phyloP scores from a whole-genome alignment of 495 filamentous ascomycete species.

The Trichocladium uniseriatum region DNA sequence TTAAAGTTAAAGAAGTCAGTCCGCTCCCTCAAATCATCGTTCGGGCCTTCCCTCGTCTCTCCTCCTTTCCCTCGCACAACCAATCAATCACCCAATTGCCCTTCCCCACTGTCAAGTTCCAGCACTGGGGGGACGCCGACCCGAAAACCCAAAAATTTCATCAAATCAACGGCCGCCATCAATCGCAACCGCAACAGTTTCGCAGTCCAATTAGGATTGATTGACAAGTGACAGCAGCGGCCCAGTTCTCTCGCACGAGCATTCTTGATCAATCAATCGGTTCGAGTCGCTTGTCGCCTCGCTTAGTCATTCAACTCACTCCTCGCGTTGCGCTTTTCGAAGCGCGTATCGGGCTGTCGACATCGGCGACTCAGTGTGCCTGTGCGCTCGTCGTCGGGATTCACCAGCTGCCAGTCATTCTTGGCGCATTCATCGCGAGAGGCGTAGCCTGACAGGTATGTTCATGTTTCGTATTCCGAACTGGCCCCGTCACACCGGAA shows the following conservation, averaged over 20 bases:
- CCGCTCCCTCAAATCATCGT: constrained; percentile 36
- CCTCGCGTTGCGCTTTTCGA: neutral
- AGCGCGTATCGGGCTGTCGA: neutral
- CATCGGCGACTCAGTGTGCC: too few relatives aligned
- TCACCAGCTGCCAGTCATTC: neutral
- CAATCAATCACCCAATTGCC: constrained; percentile 32
- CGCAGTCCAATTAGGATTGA: constrained; percentile 28
- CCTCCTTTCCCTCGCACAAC: constrained; percentile 33
- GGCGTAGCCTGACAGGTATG: neutral
- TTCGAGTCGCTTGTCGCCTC: constrained; percentile 11
- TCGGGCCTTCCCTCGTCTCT: constrained; percentile 31
- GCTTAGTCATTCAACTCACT: constrained; percentile 9
- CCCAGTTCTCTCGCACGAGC: too few relatives aligned
- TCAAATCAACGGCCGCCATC: constrained; percentile 30
- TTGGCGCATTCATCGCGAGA: neutral
- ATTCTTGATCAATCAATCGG: too few relatives aligned
- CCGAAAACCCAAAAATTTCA: constrained; percentile 19
- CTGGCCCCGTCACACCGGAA: too few relatives aligned
- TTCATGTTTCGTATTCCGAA: neutral
- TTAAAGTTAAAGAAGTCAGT: constrained; percentile 28
- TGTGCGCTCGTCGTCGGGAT: too few relatives aligned
- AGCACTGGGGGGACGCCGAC: constrained; percentile 18
- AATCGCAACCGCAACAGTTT: constrained; percentile 13
- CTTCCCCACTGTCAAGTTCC: constrained; percentile 25
- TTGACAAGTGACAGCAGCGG: neutral